These are phyloP conservation scores for Ophiostoma montium DNA, from an alignment of 2,329 filamentous ascomycete species.

Conservation along the genomic window DNA sequence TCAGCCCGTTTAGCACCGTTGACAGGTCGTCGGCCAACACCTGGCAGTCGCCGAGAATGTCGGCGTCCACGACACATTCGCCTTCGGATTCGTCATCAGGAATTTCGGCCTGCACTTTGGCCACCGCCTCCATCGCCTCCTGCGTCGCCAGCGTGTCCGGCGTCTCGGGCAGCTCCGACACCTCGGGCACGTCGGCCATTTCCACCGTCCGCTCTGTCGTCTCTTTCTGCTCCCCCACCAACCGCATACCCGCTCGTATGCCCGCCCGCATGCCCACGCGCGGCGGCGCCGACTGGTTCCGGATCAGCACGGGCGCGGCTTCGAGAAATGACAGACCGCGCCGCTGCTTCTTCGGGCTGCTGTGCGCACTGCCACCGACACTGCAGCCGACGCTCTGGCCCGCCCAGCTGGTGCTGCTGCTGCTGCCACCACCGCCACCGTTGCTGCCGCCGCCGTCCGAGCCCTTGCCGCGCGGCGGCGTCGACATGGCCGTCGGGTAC, in stretches of 20 bases:
- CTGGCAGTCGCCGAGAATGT: conserved; percentile 17
- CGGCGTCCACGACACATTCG: too few relatives aligned
- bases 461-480: neutral
- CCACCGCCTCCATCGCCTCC: neutral
- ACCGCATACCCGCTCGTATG: neutral
- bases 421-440: too few relatives aligned
- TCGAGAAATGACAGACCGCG: neutral
- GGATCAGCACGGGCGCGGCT: conserved; percentile 1
- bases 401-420: too few relatives aligned
- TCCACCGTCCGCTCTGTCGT: neutral
- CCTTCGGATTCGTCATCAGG: neutral
- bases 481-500: conserved; percentile 7
- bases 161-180: neutral
- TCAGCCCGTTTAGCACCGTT: conserved; percentile 34
- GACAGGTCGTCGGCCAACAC: conserved; percentile 37
- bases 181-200: neutral
- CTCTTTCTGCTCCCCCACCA: too few relatives aligned
- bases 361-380: neutral
- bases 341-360: neutral
- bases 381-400: neutral
- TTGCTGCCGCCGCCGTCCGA: neutral
- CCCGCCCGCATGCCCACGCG: neutral
- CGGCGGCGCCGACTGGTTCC: neutral
- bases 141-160: neutral
- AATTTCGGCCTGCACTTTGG: neutral